phyloP scores from a whole-genome alignment of 805 yeast genomes.

The Nakazawaea wickerhamii region DNA sequence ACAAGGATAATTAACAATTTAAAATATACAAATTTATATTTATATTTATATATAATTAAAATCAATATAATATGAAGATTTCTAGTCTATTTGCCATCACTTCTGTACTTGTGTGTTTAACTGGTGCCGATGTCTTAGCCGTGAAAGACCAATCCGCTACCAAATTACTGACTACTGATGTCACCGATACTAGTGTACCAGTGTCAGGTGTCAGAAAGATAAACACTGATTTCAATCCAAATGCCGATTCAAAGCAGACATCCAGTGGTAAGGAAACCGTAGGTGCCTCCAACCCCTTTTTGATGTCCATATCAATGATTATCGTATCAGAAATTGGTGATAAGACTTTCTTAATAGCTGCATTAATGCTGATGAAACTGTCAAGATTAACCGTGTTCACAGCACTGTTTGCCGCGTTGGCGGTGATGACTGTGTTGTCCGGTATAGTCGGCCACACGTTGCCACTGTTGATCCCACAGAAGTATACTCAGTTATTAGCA shows the following conservation, averaged over 20 bases:
- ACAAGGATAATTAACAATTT: no score
- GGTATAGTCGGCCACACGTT: constrained; percentile 90
- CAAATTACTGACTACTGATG: no score
- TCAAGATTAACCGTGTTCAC: constrained; percentile 79
- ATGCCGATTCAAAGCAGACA: no score
- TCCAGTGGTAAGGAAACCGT: neutral
- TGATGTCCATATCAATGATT: constrained; percentile 87
- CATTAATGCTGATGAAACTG: constrained; percentile 96
- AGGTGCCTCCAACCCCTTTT: constrained; percentile 41
- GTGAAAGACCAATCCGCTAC: neutral
- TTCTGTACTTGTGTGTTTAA: neutral
- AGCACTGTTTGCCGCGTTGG: constrained; percentile 80
- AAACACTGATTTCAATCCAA: neutral
- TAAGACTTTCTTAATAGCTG: constrained; percentile 94
- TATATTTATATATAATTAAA: no score
- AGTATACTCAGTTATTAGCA: constrained; percentile 77
- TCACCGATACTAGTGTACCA: neutral
- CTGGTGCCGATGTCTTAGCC: neutral
- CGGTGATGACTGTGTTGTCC: constrained; percentile 85
- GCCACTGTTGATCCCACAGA: constrained; percentile 76
- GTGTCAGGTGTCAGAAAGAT: neutral
- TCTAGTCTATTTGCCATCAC: neutral
- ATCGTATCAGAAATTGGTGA: constrained; percentile 95
- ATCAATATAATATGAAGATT: neutral
- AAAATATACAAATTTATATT: no score